phyloP scores from a whole-genome alignment of 2,329 filamentous ascomycete genomes.

The Fusarium sp. region DNA sequence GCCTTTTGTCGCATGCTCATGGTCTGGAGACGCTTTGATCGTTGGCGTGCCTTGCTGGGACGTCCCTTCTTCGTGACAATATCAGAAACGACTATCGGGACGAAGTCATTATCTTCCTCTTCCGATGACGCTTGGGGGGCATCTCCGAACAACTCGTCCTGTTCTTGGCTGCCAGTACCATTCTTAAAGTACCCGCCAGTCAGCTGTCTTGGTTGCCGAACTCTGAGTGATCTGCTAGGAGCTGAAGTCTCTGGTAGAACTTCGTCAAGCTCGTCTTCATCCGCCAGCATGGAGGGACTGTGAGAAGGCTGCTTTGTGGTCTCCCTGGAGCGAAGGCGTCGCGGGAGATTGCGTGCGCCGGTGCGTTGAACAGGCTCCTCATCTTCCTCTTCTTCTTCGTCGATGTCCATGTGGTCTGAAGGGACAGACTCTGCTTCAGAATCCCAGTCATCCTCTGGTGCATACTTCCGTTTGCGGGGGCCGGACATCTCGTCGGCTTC shows the following conservation, averaged over 20 bases:
- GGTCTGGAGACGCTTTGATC: conserved; percentile 40
- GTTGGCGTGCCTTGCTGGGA: conserved; percentile 36
- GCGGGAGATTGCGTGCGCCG: conserved; percentile 22
- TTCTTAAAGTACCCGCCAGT: conserved; percentile 47
- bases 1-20: conserved; percentile 27
- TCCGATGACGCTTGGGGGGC: conserved; percentile 47
- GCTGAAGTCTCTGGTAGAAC: conserved; percentile 16
- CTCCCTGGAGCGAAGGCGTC: conserved; percentile 48
- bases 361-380: conserved; percentile 22
- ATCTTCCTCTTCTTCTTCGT: conserved; percentile 46
- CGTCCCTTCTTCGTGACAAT: conserved; percentile 47
- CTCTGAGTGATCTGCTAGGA: conserved; percentile 43
- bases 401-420: conserved; percentile 49
- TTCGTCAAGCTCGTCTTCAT: conserved; percentile 41
- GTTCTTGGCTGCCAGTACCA: conserved; percentile 41
- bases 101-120: conserved; percentile 54
- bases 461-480: conserved; percentile 52
- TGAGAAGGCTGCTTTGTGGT: conserved; percentile 39
- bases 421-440: conserved; percentile 44
- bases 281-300: conserved; percentile 27
- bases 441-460: conserved; percentile 48
- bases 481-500: conserved; percentile 36
- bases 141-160: conserved; percentile 53
- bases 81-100: conserved; percentile 55
- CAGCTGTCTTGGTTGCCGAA: conserved; percentile 47